These are phyloP conservation scores for Lipomyces spencermartinsiae DNA, from an alignment of 805 yeast genomes.

Conservation along the genomic window DNA sequence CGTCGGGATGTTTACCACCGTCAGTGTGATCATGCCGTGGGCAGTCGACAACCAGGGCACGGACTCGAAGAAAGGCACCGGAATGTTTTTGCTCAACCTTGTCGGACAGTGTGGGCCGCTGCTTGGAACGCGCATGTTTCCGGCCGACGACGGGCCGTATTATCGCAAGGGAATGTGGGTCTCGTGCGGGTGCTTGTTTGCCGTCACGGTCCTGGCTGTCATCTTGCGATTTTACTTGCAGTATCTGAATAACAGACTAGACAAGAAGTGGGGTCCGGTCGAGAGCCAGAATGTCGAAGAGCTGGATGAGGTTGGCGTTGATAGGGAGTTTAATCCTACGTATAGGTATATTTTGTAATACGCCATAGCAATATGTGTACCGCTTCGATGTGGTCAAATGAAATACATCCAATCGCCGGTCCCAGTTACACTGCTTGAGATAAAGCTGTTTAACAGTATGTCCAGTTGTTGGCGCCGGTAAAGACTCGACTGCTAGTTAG, in stretches of 20 bases:
- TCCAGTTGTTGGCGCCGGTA: too few species aligned
- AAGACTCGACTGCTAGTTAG: too few species aligned
- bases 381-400: too few species aligned
- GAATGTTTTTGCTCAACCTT: conserved; percentile 38
- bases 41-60: conserved; percentile 39
- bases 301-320: conserved; percentile 10
- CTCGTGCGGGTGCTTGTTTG: conserved; percentile 33
- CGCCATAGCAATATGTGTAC: too few species aligned
- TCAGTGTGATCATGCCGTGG: conserved; percentile 39
- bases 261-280: conserved; percentile 14
- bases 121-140: conserved; percentile 41
- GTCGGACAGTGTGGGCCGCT: conserved; percentile 42
- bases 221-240: neutral
- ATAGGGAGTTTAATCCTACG: conserved; percentile 13
- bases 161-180: conserved; percentile 39
- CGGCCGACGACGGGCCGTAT: conserved; percentile 34
- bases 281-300: conserved; percentile 2
- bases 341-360: conserved; percentile 8
- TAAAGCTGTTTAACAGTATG: too few species aligned
- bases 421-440: too few species aligned
- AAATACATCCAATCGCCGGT: neutral
- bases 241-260: conserved; percentile 3
- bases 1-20: conserved; percentile 39
- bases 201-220: conserved; percentile 31
- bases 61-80: conserved; percentile 39